These are phyloP conservation scores for Tylopilus plumbeoviolaceoides DNA, from an alignment of 768 basidiomycete species.

Conservation along the genomic window DNA sequence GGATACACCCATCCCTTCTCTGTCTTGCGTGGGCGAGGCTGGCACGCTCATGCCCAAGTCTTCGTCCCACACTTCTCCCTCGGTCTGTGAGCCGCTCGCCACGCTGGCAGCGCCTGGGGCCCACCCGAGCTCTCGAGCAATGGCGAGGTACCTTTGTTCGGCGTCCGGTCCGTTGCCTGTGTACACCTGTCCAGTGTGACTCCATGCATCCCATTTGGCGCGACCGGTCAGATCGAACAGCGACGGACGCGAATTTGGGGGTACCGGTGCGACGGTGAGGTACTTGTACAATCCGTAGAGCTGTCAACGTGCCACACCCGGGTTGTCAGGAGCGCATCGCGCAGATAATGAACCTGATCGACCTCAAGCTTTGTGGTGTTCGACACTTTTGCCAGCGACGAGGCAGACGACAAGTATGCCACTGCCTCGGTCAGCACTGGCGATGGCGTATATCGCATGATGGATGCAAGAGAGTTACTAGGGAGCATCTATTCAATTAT, in stretches of 20 bases:
- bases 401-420: slow-evolving; percentile 53
- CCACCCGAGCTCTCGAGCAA: slow-evolving; percentile 74
- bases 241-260: slow-evolving; percentile 59
- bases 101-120: slow-evolving; percentile 29
- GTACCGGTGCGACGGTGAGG: slow-evolving; percentile 55
- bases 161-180: slow-evolving; percentile 40
- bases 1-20: slow-evolving; percentile 46
- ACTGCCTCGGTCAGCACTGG: slow-evolving; percentile 56
- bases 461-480: neutral
- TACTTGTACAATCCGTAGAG: slow-evolving; percentile 84
- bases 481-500: slow-evolving; percentile 32
- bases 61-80: slow-evolving; percentile 43
- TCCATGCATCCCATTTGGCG: slow-evolving; percentile 90
- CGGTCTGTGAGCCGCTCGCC: slow-evolving; percentile 7
- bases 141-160: slow-evolving; percentile 62
- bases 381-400: slow-evolving; percentile 53
- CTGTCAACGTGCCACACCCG: slow-evolving; percentile 40
- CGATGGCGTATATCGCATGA: slow-evolving; percentile 34
- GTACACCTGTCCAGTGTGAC: slow-evolving; percentile 45
- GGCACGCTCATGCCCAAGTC: slow-evolving; percentile 30
- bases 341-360: slow-evolving; percentile 23
- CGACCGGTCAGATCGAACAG: slow-evolving; percentile 76
- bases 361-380: slow-evolving; percentile 75
- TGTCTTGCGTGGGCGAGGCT: slow-evolving; percentile 21
- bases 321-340: slow-evolving; percentile 17